Evolutionary conservation across 441 rosid genomes (phyloP), one percentile per base, ranked within the genome.

Genomic region (Adansonia grandidieri): DNA sequence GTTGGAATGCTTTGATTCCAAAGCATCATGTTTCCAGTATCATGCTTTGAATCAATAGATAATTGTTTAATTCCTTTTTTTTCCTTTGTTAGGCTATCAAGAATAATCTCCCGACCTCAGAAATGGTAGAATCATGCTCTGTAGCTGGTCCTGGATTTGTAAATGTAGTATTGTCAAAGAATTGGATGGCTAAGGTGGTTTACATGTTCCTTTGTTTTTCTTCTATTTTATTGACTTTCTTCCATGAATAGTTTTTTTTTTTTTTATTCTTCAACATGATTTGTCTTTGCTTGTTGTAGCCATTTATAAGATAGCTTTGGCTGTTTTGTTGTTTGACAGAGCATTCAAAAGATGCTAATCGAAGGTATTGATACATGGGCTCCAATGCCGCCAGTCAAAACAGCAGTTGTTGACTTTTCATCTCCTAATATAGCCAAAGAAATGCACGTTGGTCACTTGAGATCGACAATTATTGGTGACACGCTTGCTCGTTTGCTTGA

Each of bases 351-450:
- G 79, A 93, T 95, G 97, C 91, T 95, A n/a, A 78, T 80, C 68
- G 81, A 88, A 56, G 98, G 97, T 48, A 87, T 91, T 78, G 95
- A 91, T 51, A 87, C 91, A 75, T 95, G 96, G 94, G 91, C 96
- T 2, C 99, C 98, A 42, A 84, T 73, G 75, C 88, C 89, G 42
- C 50, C 83, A 0, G 79, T 91, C 17, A 87, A 88, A 85, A 88
- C 85, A 75, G 99, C 91, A 45, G 91, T 95, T 72, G 95, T 95
- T 62, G 99, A 93, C 83, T 95, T 95, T 86, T 95, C 99, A n/a
- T 93, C 98, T 5, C 99, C 98, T 20, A 96, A 96, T 83, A 91
- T 96, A 74, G 97, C 98, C 3, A 96, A 96, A 85, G 97, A 96
- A 89, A 90, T 96, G 98, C 99, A 93, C 81, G 98, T 93, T 78